Evolutionary conservation across 768 basidiomycete genomes (phyloP), one percentile per base, ranked within the genome.

Genomic region (Aureoboletus auriporus): DNA sequence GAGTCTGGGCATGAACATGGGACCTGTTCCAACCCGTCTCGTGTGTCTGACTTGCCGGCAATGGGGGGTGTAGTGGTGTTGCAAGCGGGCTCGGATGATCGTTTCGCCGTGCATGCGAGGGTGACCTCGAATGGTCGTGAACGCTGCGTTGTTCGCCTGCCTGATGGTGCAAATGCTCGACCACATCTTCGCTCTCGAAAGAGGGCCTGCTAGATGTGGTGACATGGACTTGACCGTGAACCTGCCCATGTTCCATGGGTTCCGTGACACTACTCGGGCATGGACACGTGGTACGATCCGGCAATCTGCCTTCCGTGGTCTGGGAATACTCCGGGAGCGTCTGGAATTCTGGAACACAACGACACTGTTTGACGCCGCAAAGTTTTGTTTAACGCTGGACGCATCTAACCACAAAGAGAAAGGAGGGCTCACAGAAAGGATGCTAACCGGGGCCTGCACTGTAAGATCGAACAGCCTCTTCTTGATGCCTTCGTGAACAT

Each of bases 401-500:
- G 11, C 23, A 14, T 14, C 13, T 8, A 26, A 26, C 8, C 27
- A 26, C 0, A n/a, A 27, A 28, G 42, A 36, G 36, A 41, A 39
- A 23, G 23, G 0, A 27, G 20, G 28, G 72, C 87, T 73, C 56
- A 92, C 90, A 4, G 93, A 93, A 39, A 96, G 83, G 42, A 97
- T 81, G 36, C 90, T 83, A 27, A 97, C 76, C 0, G 93, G 92
- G 0, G 84, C 86, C 64, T 93, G 90, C 44, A 95, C 76, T 37
- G 90, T 81, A 55, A 95, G 89, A 59, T 94, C 94, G 63, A 88
- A 93, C 55, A 89, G 66, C 69, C 86, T 93, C 54, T 80, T 75
- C 65, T 80, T 85, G 14, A 87, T 84, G 7, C 75, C 54, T 62
- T 93, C 45, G 14, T 74, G 73, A 27, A 69, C 57, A 60, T 88